A percentile compares a stretch with the other conserved stretches of the same genome.
These are phyloP conservation scores for Aaosphaeria arxii DNA, from an alignment of 2,329 filamentous ascomycete genomes.

Conservation along the genomic window DNA sequence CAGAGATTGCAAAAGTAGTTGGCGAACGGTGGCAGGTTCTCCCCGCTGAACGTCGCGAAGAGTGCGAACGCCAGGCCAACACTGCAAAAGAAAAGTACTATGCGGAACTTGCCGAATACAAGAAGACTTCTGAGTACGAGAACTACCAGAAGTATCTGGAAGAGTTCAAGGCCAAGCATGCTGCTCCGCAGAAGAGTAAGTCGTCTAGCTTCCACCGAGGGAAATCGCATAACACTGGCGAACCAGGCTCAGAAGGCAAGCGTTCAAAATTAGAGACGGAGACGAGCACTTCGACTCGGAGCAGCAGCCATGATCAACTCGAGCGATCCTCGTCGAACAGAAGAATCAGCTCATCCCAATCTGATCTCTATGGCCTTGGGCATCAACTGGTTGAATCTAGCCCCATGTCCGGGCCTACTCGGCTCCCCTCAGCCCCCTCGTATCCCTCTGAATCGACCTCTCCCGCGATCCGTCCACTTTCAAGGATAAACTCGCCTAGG, in stretches of 20 bases:
- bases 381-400: conserved; percentile 24
- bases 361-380: conserved; percentile 12
- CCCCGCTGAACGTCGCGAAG: conserved; percentile 63
- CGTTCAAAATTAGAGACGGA: conserved; percentile 43
- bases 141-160: conserved; percentile 70
- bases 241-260: conserved; percentile 38
- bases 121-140: conserved; percentile 68
- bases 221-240: neutral
- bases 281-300: conserved; percentile 26
- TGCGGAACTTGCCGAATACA: conserved; percentile 69
- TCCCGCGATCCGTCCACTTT: conserved; percentile 26
- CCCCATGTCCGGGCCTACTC: conserved; percentile 21
- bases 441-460: conserved; percentile 32
- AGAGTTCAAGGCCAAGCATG: conserved; percentile 74
- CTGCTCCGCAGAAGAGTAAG: conserved; percentile 34
- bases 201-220: neutral
- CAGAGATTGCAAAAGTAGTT: conserved; percentile 78
- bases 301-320: conserved; percentile 27
- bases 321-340: conserved; percentile 20
- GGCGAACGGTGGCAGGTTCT: conserved; percentile 80
- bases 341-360: conserved; percentile 25
- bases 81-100: conserved; percentile 75
- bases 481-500: conserved; percentile 32
- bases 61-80: conserved; percentile 69
- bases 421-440: conserved; percentile 21